Percentiles rank a stretch among this genome's conserved stretches.
Evolutionary conservation across 805 yeast species (phyloP).

Genomic region (Debaryomyces maramus): DNA sequence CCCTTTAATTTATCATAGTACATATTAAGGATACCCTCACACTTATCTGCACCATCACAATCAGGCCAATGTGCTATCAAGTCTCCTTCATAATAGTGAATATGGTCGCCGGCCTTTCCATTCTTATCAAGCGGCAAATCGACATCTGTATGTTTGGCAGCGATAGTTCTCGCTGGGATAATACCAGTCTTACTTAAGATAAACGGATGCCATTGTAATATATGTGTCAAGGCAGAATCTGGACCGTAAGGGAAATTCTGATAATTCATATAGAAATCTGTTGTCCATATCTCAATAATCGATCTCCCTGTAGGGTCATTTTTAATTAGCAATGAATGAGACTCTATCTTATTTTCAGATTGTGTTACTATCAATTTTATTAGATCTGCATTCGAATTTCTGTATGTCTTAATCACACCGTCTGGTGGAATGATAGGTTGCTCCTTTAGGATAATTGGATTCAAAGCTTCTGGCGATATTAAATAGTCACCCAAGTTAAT

Average conservation of each 20-base stretch:
- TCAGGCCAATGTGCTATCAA: constrained; percentile 62
- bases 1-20: constrained; percentile 14
- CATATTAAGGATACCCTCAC: constrained; percentile 49
- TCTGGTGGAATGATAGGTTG: constrained; percentile 71
- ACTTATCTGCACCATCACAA: constrained; percentile 50
- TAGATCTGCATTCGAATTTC: constrained; percentile 52
- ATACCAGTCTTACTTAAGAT: constrained; percentile 70
- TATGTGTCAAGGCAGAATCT: constrained; percentile 75
- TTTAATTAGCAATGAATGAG: constrained; percentile 69
- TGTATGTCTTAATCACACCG: constrained; percentile 69
- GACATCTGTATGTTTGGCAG: constrained; percentile 25
- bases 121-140: constrained; percentile 10
- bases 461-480: constrained; percentile 59
- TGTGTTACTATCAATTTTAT: constrained; percentile 70
- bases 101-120: constrained; percentile 42
- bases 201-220: constrained; percentile 93
- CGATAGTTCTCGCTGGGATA: constrained; percentile 51
- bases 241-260: constrained; percentile 58
- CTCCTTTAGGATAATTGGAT: constrained; percentile 63
- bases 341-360: constrained; percentile 59
- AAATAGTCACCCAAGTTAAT: constrained; percentile 61
- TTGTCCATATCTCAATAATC: constrained; percentile 78
- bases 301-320: constrained; percentile 67
- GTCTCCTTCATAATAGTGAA: constrained; percentile 62
- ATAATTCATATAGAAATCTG: constrained; percentile 68